Evolutionary conservation across 164 flowering plant species (phyloP), one percentile per base, ranked within the genome.

Genomic region (Nymphaea thermarum): DNA sequence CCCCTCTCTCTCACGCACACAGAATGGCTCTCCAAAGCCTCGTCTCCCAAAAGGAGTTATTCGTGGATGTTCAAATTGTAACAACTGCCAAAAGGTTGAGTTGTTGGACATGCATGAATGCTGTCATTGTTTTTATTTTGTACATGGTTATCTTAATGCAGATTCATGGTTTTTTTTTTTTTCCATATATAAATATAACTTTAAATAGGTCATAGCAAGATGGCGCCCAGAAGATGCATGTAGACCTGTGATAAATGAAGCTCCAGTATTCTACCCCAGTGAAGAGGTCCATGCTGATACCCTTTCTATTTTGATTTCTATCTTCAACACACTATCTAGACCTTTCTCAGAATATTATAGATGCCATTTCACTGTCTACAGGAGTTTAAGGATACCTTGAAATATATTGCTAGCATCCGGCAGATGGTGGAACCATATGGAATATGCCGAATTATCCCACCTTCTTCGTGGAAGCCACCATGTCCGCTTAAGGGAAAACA

Each of bases 371-470:
- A 25, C 36, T 25, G 36, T 25, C 36, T 17, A 6, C 83, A 92
- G 99, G 98, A 92, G 79, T 92, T 95, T 71, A 71, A 83, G 71
- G 98, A 95, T 74, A 80, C 96, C 42, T 59, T 95, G 42, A 89
- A 77, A 51, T 95, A 90, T 69, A 87, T 95, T 65, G 85, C 84
- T 43, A 80, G 84, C 59, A 90, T 92, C 73, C 87, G 89, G 6
- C 66, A 76, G 16, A 82, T 17, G 72, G 97, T 94, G 25, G 96
- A 92, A 75, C 74, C 67, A 59, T 89, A 83, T 83, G 99, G 99
- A 70, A 89, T 95, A 61, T 92, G 98, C 74, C 88, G 96, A 45
- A 89, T 95, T 74, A 87, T 92, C 66, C 98, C 99, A 69, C 97
- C 99, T 17, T 68, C 94, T 69, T 86, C 91, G 7, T 95, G 99